Evolutionary conservation across 148 eudicot genomes (phyloP), one percentile per base, ranked within the genome.

Genomic region (Linanthus parryae): DNA sequence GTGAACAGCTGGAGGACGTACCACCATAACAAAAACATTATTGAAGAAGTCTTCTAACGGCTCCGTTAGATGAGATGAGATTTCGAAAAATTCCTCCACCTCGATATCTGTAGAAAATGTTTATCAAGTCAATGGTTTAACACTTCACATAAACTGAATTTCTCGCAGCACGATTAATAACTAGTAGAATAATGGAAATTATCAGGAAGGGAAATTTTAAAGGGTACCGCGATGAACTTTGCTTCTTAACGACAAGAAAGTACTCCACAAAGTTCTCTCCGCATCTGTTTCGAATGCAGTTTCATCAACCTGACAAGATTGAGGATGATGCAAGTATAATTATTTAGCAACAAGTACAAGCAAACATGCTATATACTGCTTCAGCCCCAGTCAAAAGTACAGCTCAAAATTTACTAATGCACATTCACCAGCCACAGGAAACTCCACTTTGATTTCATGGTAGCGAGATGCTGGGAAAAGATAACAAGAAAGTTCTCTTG

Each of bases 11-110:
- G 22, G 22, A 39, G 25, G 53, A 73, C 99, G 28, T 84, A 92
- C 99, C 99, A 84, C 99, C 99, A 92, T 92, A 18, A 92, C 99
- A 36, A 92, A 92, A n/a, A 92, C 99, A 25, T 78, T 61, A 50
- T 80, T 78, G 37, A 92, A 92, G 70, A 92, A 92, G 62, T 79
- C 74, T 56, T 87, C 99, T 28, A 92, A 83, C 49, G 99, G 99
- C 48, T 84, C 78, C 15, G 78, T 49, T 47, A 92, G 76, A 61
- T 69, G 73, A 19, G 58, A 63, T 19, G 99, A 92, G 22, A 71
- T 70, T 66, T 79, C 74, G 16, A 88, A 70, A 65, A 92, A 87
- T 18, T 80, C 83, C 56, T 84, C 96, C 8, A 92, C 75, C 70
- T 92, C 99, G 61, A 84, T 65, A 56, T 69, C 98, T 91, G 69